Percentiles rank a stretch among this genome's conserved stretches.
These are phyloP conservation scores for Solanum habrochaites DNA, from an alignment of 257 asterid genomes.

Conservation along the genomic window DNA sequence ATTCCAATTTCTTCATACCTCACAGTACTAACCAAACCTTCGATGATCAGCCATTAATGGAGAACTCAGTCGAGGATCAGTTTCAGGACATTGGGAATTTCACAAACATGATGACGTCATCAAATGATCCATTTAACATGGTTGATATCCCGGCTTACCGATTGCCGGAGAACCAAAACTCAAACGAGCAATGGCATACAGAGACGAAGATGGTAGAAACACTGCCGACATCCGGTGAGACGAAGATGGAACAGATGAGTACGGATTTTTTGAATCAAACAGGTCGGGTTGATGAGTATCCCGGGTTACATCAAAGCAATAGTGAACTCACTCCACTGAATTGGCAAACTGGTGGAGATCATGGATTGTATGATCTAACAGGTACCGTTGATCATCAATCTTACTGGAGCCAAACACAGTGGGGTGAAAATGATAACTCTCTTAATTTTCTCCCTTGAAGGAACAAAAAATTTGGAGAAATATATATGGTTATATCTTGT, in stretches of 20 bases:
- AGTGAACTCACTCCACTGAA: slow-evolving; percentile 29
- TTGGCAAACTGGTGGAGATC: slow-evolving; percentile 42
- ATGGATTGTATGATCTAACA: slow-evolving; percentile 56
- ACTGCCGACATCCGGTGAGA: slow-evolving; percentile 13
- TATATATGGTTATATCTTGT: neutral
- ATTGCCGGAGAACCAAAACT: slow-evolving; percentile 1
- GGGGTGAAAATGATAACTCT: slow-evolving; percentile 55
- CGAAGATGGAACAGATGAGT: slow-evolving; percentile 22
- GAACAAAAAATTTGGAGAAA: neutral
- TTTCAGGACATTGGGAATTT: slow-evolving; percentile 45
- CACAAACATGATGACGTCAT: slow-evolving; percentile 35
- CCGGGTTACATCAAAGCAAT: slow-evolving; percentile 12
- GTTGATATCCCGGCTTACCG: slow-evolving; percentile 21
- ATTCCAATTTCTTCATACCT: slow-evolving; percentile 26
- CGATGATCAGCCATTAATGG: slow-evolving; percentile 24
- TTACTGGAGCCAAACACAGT: slow-evolving; percentile 65
- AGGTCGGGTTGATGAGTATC: slow-evolving; percentile 21
- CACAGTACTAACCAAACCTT: neutral
- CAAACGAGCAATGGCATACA: slow-evolving; percentile 2
- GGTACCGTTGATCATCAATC: slow-evolving; percentile 63
- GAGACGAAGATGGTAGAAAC: slow-evolving; percentile 4
- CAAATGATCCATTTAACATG: slow-evolving; percentile 20
- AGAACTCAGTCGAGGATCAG: slow-evolving; percentile 25
- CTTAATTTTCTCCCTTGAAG: slow-evolving; percentile 42
- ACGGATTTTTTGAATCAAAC: slow-evolving; percentile 21